Evolutionary conservation across 129 eudicot genomes (phyloP).

Genomic region (Flaveria linearis): DNA sequence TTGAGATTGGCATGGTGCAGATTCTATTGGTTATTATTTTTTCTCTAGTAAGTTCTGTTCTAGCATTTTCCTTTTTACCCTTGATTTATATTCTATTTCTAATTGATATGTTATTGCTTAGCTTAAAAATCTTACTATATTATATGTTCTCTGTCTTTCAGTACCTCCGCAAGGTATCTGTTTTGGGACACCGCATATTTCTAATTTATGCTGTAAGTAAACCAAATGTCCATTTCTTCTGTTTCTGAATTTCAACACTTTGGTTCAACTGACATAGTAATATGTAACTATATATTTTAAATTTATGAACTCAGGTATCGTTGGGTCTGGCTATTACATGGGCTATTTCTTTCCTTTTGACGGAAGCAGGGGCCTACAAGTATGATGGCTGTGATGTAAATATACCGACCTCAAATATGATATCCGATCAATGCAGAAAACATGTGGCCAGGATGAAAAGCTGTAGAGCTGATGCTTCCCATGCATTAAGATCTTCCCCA

Average conservation of each 20-base stretch:
- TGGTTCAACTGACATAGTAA: constrained; percentile 2
- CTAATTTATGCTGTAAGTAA: constrained; percentile 86
- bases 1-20: constrained; percentile 87
- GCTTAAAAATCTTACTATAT: not conserved
- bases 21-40: constrained; percentile 75
- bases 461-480: constrained; percentile 86
- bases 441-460: constrained; percentile 70
- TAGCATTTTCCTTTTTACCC: not conserved
- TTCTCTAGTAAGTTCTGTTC: constrained; percentile 68
- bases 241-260: not conserved
- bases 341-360: constrained; percentile 77
- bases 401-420: constrained; percentile 76
- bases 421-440: constrained; percentile 85
- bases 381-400: constrained; percentile 79
- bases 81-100: not conserved
- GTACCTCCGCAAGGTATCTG: constrained; percentile 90
- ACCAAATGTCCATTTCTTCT: not conserved
- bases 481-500: constrained; percentile 73
- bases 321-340: constrained; percentile 87
- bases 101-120: constrained; percentile 9
- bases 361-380: constrained; percentile 86
- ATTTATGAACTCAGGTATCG: constrained; percentile 63
- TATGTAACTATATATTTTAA: not conserved
- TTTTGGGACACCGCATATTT: constrained; percentile 91
- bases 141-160: constrained; percentile 42